phyloP scores from a whole-genome alignment of 139 green algal genomes.

The Chlorella vulgaris region DNA sequence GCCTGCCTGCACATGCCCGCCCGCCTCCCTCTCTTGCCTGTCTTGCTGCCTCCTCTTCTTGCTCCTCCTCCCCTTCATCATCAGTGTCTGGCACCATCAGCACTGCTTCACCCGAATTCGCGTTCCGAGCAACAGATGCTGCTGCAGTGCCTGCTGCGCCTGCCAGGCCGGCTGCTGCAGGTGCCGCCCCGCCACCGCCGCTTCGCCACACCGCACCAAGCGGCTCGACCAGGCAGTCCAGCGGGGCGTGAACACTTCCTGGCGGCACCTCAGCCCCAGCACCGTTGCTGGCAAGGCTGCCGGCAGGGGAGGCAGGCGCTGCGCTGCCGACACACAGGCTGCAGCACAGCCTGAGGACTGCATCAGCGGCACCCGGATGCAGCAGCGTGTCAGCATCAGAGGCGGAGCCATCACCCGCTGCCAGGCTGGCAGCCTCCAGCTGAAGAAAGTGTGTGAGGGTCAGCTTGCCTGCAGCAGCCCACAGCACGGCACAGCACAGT shows the following conservation, averaged over 20 bases:
- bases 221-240: not conserved
- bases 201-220: not conserved
- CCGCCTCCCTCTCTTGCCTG: not conserved
- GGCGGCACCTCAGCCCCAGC: not conserved
- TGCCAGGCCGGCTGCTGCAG: not conserved
- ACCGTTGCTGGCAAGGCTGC: no score
- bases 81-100: not conserved
- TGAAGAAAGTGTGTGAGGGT: not conserved
- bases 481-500: no score
- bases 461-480: constrained; percentile 20
- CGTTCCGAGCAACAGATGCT: no score
- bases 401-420: not conserved
- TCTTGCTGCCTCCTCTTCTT: not conserved
- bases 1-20: no score
- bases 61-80: not conserved
- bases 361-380: not conserved
- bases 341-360: constrained; percentile 7
- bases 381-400: no score
- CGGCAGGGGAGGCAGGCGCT: no score
- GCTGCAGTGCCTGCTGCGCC: no score
- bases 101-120: no score
- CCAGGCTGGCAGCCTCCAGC: not conserved
- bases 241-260: not conserved
- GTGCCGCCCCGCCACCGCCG: not conserved
- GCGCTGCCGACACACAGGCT: not conserved